Evolutionary conservation across 1,284 basidiomycete genomes (phyloP).

Genomic region (Ganoderma leucocontextum): DNA sequence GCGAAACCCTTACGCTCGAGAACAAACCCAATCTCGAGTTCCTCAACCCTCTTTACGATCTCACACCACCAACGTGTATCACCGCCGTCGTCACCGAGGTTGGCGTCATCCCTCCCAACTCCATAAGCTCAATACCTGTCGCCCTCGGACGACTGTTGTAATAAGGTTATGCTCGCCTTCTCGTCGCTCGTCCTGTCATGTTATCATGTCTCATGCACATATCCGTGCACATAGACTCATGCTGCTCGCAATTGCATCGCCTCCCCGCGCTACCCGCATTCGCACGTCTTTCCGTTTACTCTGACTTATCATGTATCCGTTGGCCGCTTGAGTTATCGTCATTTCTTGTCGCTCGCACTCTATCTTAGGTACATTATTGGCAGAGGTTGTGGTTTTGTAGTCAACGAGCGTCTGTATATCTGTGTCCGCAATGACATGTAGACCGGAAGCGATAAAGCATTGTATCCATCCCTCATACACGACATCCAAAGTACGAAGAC

Average conservation of each 20-base stretch:
- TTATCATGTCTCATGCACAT: conserved; percentile 18
- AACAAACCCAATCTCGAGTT: conserved; percentile 68
- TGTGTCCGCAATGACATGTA: conserved; percentile 25
- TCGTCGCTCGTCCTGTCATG: conserved; percentile 26
- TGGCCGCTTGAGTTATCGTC: neutral
- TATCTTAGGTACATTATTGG: conserved; percentile 31
- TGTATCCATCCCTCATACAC: conserved; percentile 5
- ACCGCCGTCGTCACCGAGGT: conserved; percentile 98
- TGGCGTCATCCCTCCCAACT: conserved; percentile 89
- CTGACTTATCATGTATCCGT: conserved; percentile 24
- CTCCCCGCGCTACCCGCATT: conserved; percentile 23
- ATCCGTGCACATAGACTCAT: conserved; percentile 24
- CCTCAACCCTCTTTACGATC: conserved; percentile 89
- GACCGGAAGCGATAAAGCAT: conserved; percentile 4
- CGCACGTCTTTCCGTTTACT: conserved; percentile 11
- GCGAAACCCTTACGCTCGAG: conserved; percentile 46
- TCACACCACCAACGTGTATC: conserved; percentile 89
- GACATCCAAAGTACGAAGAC: neutral
- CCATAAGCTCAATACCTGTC: conserved; percentile 81
- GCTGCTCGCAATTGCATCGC: conserved; percentile 23
- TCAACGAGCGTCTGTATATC: conserved; percentile 25
- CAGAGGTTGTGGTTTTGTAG: conserved; percentile 20
- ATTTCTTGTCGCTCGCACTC: conserved; percentile 13
- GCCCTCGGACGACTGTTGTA: conserved; percentile 67
- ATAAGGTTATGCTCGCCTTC: conserved; percentile 33